Percentiles rank a stretch among this genome's conserved stretches.
These are phyloP conservation scores for Pleomassaria siparia DNA, from an alignment of 2,329 filamentous ascomycete genomes.

Conservation along the genomic window DNA sequence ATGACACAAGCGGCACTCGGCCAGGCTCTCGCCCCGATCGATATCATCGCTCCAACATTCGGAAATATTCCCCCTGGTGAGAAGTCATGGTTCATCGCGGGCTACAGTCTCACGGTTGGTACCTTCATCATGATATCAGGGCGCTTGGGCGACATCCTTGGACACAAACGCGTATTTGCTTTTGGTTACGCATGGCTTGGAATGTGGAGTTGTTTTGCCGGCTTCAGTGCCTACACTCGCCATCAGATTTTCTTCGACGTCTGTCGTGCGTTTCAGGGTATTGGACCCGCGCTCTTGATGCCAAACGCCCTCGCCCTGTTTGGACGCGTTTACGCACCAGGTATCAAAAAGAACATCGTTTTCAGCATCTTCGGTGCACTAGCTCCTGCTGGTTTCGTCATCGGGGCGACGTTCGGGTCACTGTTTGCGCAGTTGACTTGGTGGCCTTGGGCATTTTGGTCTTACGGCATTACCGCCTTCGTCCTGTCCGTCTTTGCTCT, in stretches of 20 bases:
- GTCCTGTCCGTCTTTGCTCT: conserved; percentile 12
- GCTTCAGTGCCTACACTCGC: conserved; percentile 40
- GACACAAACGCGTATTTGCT: conserved; percentile 46
- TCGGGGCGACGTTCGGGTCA: conserved; percentile 36
- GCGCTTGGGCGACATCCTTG: conserved; percentile 48
- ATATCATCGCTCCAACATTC: conserved; percentile 50
- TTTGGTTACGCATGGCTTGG: conserved; percentile 36
- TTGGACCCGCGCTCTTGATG: conserved; percentile 40
- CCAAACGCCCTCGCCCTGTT: conserved; percentile 44
- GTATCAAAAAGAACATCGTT: conserved; percentile 43
- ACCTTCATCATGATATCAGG: conserved; percentile 50
- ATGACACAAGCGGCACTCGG: conserved; percentile 33
- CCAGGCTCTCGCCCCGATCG: conserved; percentile 43
- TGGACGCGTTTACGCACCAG: conserved; percentile 35
- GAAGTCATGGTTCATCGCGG: conserved; percentile 48
- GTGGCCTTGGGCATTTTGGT: conserved; percentile 37
- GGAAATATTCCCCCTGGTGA: conserved; percentile 44
- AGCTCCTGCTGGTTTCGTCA: conserved; percentile 39
- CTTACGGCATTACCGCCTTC: conserved; percentile 18
- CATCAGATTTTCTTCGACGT: conserved; percentile 36
- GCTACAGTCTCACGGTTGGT: conserved; percentile 47
- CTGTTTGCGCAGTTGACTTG: conserved; percentile 37
- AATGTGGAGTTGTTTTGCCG: conserved; percentile 36
- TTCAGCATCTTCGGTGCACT: conserved; percentile 42
- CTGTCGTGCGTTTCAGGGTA: conserved; percentile 44